Conservation (phyloP, 1,284 basidiomycete species). For the Athelia sp. region DNA sequence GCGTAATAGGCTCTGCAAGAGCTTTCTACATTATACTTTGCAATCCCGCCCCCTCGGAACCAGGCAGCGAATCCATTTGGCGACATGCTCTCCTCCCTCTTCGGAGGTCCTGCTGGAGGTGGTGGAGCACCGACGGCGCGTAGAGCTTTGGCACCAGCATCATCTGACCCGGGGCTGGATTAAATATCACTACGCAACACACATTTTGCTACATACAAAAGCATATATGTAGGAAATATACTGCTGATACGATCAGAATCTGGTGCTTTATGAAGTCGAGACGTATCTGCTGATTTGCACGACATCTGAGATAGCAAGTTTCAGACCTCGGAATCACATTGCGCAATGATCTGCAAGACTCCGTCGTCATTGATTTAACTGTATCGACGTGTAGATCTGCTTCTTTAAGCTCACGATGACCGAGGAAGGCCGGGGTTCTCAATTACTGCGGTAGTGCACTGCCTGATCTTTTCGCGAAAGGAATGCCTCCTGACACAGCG, state of each 20-base stretch:
- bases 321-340: too few species aligned
- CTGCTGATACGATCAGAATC: too few species aligned
- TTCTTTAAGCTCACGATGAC: too few species aligned
- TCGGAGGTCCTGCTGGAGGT: constrained; percentile 53
- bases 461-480: not conserved
- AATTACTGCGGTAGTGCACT: not conserved
- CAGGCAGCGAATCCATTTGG: constrained; percentile 75
- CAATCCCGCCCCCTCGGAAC: constrained; percentile 66
- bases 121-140: not conserved
- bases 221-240: too few species aligned
- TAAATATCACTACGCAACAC: not conserved
- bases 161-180: not conserved
- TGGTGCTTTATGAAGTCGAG: too few species aligned
- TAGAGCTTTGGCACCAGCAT: not conserved
- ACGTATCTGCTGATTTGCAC: too few species aligned
- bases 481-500: not conserved
- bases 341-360: too few species aligned
- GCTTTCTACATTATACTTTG: constrained; percentile 75
- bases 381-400: too few species aligned
- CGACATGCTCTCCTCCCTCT: constrained; percentile 79
- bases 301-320: too few species aligned
- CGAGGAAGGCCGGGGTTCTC: too few species aligned
- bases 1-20: constrained; percentile 41
- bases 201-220: too few species aligned
- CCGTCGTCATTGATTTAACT: too few species aligned